Evolutionary conservation across 2,329 filamentous ascomycete genomes (phyloP).

Genomic region (Trichoderma polysporum): DNA sequence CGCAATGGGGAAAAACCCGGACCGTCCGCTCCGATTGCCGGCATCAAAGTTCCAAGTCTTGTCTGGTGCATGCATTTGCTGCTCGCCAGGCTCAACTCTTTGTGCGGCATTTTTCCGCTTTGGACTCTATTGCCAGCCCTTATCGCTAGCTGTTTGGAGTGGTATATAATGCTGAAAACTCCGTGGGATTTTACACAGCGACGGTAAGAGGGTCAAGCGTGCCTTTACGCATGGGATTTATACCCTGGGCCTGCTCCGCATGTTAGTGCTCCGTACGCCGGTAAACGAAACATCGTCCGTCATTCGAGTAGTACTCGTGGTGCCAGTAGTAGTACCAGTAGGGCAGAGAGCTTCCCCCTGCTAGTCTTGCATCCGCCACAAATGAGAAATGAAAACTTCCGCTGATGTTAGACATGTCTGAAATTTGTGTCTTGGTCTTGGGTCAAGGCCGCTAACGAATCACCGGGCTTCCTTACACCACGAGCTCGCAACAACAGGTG

Average conservation of each 20-base stretch:
- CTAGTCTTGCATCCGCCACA: not conserved
- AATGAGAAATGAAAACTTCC: not conserved
- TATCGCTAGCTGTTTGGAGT: not conserved
- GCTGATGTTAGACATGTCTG: slow-evolving; percentile 11
- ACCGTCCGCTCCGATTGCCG: slow-evolving; percentile 5
- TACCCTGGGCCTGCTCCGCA: not conserved
- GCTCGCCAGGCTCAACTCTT: not conserved
- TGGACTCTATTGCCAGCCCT: not conserved
- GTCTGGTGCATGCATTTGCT: not conserved
- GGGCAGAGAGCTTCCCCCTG: not conserved
- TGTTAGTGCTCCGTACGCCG: not conserved
- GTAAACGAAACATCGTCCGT: not conserved
- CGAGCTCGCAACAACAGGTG: slow-evolving; percentile 2
- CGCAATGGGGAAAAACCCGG: not conserved
- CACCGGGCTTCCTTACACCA: slow-evolving; percentile 4
- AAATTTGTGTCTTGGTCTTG: not conserved
- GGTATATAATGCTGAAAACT: not conserved
- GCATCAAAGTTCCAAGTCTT: not conserved
- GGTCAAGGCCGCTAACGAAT: not conserved
- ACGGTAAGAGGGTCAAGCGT: not conserved
- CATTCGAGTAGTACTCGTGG: not conserved
- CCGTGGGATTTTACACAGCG: not conserved
- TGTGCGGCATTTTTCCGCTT: not conserved
- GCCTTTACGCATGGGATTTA: not conserved
- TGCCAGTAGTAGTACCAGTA: not conserved